Evolutionary conservation across 495 filamentous ascomycete species (phyloP), one percentile per base, ranked within the genome.

Genomic region (Penicillium fimorum): DNA sequence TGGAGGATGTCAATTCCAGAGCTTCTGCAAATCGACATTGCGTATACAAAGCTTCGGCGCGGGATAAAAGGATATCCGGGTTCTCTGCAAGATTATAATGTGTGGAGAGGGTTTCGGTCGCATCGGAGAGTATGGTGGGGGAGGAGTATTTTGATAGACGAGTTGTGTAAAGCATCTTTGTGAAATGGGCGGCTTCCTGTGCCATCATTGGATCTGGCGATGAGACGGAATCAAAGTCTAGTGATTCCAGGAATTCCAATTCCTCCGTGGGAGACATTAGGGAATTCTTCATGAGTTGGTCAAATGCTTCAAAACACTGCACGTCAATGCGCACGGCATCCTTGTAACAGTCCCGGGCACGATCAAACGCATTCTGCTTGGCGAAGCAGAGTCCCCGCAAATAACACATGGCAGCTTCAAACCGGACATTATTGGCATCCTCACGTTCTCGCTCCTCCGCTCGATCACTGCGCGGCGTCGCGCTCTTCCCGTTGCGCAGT

Each of bases 231-330:
- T 94, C 89, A 67, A 97, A 99, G 71, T 96, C 90, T 11, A 99
- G 79, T 22, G 88, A 90, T 58, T 93, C 89, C 30, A 99, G 80
- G 58, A 99, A 97, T 37, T 87, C 79, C 80, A 94, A 91, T 68
- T 99, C 94, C 70, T 99, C 95, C 38, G 92, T 87, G 2, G 95
- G 93, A n/a, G 92, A 92, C 90, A 99, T 95, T 25, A 97, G 82
- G 18, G 87, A 88, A 71, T 97, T 97, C 76, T 92, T 92, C 88
- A 97, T 96, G 47, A 99, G 81, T 70, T 96, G 91, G 56, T 96
- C 92, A 65, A 97, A 97, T 3, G 94, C 94, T 68, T 99, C 94
- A 65, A 95, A 97, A 70, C 94, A 99, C 68, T 97, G 92, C 6
- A 97, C 92, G 68, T 99, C 95, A 65, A 99, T 97, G 46, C 89